A percentile compares a stretch with the other conserved stretches of the same genome.
Evolutionary conservation across 2,329 filamentous ascomycete species (phyloP).

Genomic region (Penicillium sp.): DNA sequence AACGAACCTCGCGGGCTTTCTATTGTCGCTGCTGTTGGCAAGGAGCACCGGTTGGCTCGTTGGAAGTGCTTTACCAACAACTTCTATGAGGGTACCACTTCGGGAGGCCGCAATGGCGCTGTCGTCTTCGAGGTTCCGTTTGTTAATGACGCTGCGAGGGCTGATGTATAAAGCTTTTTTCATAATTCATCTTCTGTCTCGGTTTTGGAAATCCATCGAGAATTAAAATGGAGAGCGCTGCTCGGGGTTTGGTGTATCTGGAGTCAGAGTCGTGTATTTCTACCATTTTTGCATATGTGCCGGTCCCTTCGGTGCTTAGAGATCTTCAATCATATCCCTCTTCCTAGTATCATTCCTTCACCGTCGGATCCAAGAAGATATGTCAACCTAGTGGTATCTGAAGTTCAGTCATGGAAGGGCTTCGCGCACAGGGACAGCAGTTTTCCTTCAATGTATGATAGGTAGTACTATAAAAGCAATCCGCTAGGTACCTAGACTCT

Average conservation of each 20-base stretch:
- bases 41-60: conserved; percentile 77
- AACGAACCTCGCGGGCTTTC: conserved; percentile 59
- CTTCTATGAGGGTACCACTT: conserved; percentile 31
- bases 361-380: too few species aligned
- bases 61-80: conserved; percentile 60
- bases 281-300: conserved; percentile 13
- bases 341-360: conserved; percentile 1
- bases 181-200: conserved; percentile 12
- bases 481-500: too few species aligned
- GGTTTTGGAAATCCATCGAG: conserved; percentile 5
- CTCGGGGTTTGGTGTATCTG: conserved; percentile 21
- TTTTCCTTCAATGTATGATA: too few species aligned
- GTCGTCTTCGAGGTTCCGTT: conserved; percentile 77
- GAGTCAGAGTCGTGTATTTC: conserved; percentile 20
- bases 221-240: conserved; percentile 19
- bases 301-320: conserved; percentile 8
- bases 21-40: conserved; percentile 79
- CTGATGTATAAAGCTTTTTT: conserved; percentile 23
- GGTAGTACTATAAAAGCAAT: too few species aligned
- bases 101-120: conserved; percentile 70
- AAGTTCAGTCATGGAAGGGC: too few species aligned
- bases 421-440: too few species aligned
- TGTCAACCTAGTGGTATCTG: too few species aligned
- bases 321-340: conserved; percentile 10
- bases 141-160: conserved; percentile 14